Evolutionary conservation across 2,329 filamentous ascomycete species (phyloP), one percentile per base, ranked within the genome.

Genomic region (Ceratocystis huliohia): DNA sequence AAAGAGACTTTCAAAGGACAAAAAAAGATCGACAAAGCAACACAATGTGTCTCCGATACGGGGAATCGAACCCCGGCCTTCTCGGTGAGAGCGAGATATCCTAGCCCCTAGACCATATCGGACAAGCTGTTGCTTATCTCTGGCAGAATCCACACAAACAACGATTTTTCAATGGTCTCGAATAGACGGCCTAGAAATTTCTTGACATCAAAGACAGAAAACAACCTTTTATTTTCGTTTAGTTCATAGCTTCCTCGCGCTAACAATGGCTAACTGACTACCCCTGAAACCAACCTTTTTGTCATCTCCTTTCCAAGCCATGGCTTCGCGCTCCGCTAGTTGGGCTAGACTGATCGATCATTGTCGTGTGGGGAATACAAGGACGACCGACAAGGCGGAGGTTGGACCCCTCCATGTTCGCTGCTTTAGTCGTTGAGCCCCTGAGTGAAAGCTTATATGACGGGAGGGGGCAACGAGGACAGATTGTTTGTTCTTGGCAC

Each of bases 41-140:
- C 45, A 7, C 7, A 5, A 0, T 20, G 2, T 25, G 20, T n/a
- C 67, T 70, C 69, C 69, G 69, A 66, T 68, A 69, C 69, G 64
- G 69, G 69, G 69, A 70, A 70, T 70, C 68, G 69, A 70, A 70
- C 69, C 69, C 69, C 64, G 69, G 69, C 67, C 69, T 69, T 63
- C 68, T 66, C 69, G 69, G 69, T 69, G 48, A 65, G 48, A 59
- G 63, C 63, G 48, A 65, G 46, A 59, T 66, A 61, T 28, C 64
- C 45, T 61, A 44, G 45, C 56, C 64, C 56, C 64, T 66, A 66
- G 57, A 66, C 57, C 44, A 62, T 66, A 66, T 66, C 64, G 64
- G 64, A 66, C 33, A n/a, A 33, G 53, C 53, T 59, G 28, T 59
- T 33, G 7, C 33, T 59, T 5, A 3, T n/a, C 25, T 3, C 3